Conservation (phyloP, 2,329 filamentous ascomycete species). For the Nothomitra cinnamomea region DNA sequence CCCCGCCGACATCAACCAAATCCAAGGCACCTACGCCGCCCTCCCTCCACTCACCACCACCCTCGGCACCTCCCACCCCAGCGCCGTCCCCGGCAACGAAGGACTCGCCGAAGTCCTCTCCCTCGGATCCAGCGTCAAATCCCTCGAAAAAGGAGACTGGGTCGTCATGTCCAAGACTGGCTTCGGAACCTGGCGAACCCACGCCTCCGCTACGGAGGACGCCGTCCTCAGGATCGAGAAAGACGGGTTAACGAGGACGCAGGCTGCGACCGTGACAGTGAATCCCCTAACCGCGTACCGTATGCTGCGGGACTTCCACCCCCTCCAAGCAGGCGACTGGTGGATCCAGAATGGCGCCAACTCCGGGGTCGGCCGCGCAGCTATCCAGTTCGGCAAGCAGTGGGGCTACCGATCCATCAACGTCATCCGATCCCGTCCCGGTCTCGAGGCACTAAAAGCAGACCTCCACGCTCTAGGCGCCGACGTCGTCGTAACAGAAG, state of each 20-base stretch:
- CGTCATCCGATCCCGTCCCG: slow-evolving; percentile 58
- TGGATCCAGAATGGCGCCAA: slow-evolving; percentile 97
- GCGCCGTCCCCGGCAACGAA: slow-evolving; percentile 76
- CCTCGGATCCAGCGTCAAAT: slow-evolving; percentile 42
- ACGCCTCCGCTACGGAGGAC: slow-evolving; percentile 47
- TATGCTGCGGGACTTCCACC: slow-evolving; percentile 68
- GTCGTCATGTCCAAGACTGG: slow-evolving; percentile 71
- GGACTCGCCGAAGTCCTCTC: slow-evolving; percentile 81
- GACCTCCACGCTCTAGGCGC: slow-evolving; percentile 46
- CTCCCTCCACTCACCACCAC: slow-evolving; percentile 60
- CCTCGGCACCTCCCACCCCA: slow-evolving; percentile 60
- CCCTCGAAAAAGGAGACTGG: slow-evolving; percentile 68
- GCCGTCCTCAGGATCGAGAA: slow-evolving; percentile 52
- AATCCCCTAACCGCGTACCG: slow-evolving; percentile 92
- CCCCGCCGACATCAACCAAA: slow-evolving; percentile 93
- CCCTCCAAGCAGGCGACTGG: slow-evolving; percentile 57
- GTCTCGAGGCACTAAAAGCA: slow-evolving; percentile 44
- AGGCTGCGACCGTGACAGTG: slow-evolving; percentile 76
- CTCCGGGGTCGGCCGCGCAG: slow-evolving; percentile 76
- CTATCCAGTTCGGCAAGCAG: slow-evolving; percentile 68
- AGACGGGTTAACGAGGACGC: slow-evolving; percentile 52
- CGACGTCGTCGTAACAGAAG: slow-evolving; percentile 43
- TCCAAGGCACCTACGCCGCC: slow-evolving; percentile 88
- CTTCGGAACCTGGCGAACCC: slow-evolving; percentile 90
- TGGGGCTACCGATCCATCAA: slow-evolving; percentile 92